phyloP scores from a whole-genome alignment of 2,329 filamentous ascomycete genomes.

The Fusarium ambrosium region DNA sequence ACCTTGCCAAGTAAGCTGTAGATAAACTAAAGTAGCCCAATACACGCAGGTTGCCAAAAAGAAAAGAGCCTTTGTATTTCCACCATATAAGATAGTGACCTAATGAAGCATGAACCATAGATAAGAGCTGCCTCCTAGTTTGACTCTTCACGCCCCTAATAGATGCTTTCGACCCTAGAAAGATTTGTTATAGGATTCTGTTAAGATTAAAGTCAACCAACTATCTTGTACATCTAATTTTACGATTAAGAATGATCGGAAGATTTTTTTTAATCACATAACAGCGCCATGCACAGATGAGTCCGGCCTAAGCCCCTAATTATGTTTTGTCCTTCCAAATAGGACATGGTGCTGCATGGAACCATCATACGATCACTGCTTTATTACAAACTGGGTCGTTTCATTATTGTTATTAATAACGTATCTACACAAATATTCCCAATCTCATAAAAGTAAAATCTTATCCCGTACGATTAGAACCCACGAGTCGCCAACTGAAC shows the following conservation, averaged over 20 bases:
- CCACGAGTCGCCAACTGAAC: slow-evolving; percentile 42
- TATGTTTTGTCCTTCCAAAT: background rate
- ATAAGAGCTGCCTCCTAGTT: background rate
- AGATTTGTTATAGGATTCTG: background rate
- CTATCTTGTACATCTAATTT: too few relatives aligned
- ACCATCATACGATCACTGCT: background rate
- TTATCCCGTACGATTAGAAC: slow-evolving; percentile 15
- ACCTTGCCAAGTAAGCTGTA: background rate
- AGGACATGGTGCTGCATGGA: background rate
- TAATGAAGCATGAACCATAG: background rate
- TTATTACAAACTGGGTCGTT: background rate
- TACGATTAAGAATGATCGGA: too few relatives aligned
- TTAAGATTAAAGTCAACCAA: background rate
- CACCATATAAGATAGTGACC: background rate
- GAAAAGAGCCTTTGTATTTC: background rate
- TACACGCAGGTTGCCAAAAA: background rate
- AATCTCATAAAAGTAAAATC: background rate
- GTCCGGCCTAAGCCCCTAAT: background rate
- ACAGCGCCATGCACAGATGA: background rate
- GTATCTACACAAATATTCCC: background rate
- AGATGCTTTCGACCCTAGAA: background rate
- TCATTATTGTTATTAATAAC: background rate
- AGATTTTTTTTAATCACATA: too few relatives aligned
- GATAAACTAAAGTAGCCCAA: background rate
- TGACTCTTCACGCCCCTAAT: background rate